A percentile compares a stretch with the other conserved stretches of the same genome.
phyloP scores from a whole-genome alignment of 2,329 filamentous ascomycete species.

The Parafenestella ontariensis region DNA sequence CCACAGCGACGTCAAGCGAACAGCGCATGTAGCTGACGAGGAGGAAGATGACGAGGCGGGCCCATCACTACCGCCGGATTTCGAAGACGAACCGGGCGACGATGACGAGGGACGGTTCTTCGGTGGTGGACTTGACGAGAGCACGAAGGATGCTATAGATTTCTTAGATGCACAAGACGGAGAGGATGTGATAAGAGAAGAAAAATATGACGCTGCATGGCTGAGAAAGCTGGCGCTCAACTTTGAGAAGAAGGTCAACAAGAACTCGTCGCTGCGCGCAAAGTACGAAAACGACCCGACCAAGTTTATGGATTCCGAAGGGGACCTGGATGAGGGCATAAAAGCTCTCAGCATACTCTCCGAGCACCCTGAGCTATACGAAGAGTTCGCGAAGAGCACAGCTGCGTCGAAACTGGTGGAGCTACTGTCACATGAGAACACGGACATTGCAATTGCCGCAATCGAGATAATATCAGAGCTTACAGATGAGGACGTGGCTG shows the following conservation, averaged over 20 bases:
- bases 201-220: constrained; percentile 86
- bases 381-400: constrained; percentile 78
- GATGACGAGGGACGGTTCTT: constrained; percentile 97
- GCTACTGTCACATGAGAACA: constrained; percentile 91
- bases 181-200: constrained; percentile 61
- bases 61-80: constrained; percentile 62
- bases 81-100: constrained; percentile 61
- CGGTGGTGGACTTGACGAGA: constrained; percentile 82
- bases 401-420: constrained; percentile 77
- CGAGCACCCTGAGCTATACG: constrained; percentile 84
- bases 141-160: constrained; percentile 84
- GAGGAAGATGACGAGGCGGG: constrained; percentile 56
- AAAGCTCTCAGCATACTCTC: constrained; percentile 85
- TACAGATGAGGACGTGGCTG: constrained; percentile 89
- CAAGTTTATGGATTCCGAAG: constrained; percentile 85
- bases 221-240: constrained; percentile 79
- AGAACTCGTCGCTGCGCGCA: constrained; percentile 87
- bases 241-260: constrained; percentile 89
- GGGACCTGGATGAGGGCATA: constrained; percentile 87
- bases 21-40: constrained; percentile 58
- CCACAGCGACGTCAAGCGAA: constrained; percentile 59
- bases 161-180: constrained; percentile 77
- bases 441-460: constrained; percentile 91
- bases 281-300: constrained; percentile 81
- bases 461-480: constrained; percentile 90